Percentiles rank a stretch among this genome's conserved stretches.
Evolutionary conservation across 1,284 basidiomycete species (phyloP).

Genomic region (Limonomyces culmigenus): DNA sequence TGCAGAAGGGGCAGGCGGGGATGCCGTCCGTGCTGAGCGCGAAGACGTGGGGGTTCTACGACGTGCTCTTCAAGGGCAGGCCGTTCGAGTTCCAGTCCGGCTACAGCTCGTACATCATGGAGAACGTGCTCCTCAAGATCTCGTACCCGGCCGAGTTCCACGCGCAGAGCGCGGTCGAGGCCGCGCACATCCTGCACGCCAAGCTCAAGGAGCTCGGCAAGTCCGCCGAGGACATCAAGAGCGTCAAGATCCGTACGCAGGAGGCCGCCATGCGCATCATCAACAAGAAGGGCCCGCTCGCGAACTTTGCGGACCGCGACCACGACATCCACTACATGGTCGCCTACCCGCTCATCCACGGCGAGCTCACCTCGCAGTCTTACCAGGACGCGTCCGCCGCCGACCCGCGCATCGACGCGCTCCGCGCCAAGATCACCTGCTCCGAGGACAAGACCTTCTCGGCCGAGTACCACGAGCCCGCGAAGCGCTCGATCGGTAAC

Average conservation of each 20-base stretch:
- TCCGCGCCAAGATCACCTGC: conserved; percentile 75
- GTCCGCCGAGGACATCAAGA: conserved; percentile 81
- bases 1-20: conserved; percentile 84
- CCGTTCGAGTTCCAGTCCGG: conserved; percentile 85
- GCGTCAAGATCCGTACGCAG: conserved; percentile 80
- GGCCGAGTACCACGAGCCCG: conserved; percentile 73
- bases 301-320: conserved; percentile 88
- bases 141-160: conserved; percentile 95
- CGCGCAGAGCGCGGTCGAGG: conserved; percentile 86
- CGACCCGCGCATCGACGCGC: conserved; percentile 72
- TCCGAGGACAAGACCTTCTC: conserved; percentile 69
- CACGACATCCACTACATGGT: conserved; percentile 91
- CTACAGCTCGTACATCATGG: conserved; percentile 86
- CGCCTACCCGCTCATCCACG: conserved; percentile 77
- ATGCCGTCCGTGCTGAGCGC: conserved; percentile 83
- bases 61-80: conserved; percentile 89
- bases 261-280: conserved; percentile 90
- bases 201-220: conserved; percentile 72
- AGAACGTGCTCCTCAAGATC: conserved; percentile 94
- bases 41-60: conserved; percentile 95
- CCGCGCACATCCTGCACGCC: conserved; percentile 62
- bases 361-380: conserved; percentile 73
- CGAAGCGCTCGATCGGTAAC: conserved; percentile 84
- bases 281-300: conserved; percentile 82
- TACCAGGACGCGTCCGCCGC: conserved; percentile 66